phyloP scores from a whole-genome alignment of 805 yeast genomes.

The Candida jianshihensis region DNA sequence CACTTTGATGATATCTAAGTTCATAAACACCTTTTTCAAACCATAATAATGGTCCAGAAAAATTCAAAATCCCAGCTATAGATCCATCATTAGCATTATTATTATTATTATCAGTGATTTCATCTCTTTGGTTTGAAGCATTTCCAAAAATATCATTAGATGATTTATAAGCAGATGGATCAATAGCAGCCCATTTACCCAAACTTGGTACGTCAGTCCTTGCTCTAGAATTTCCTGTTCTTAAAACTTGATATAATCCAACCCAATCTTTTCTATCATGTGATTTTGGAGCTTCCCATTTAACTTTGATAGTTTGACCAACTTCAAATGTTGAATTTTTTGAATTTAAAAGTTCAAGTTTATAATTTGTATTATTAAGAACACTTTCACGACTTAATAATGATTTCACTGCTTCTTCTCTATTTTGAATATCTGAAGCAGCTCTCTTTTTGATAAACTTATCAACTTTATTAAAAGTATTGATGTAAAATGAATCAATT shows the following conservation, averaged over 20 bases:
- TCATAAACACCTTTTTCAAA: constrained; percentile 72
- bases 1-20: constrained; percentile 61
- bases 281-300: constrained; percentile 46
- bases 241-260: constrained; percentile 61
- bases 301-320: constrained; percentile 48
- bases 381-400: constrained; percentile 7
- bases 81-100: constrained; percentile 10
- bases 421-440: constrained; percentile 14
- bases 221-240: constrained; percentile 47
- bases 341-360: constrained; percentile 17
- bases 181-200: constrained; percentile 57
- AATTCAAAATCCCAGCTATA: constrained; percentile 40
- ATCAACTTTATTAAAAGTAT: constrained; percentile 32
- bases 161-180: constrained; percentile 27
- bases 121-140: no score
- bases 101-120: constrained; percentile 2
- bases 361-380: constrained; percentile 26
- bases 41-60: constrained; percentile 40
- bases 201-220: constrained; percentile 54
- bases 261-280: constrained; percentile 62
- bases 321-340: constrained; percentile 22
- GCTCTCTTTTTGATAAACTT: constrained; percentile 21
- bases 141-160: constrained; percentile 11
- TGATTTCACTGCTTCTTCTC: constrained; percentile 5
- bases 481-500: constrained; percentile 37